phyloP scores from a whole-genome alignment of 139 green algal species.

The Chlamydomonas schloesseri region DNA sequence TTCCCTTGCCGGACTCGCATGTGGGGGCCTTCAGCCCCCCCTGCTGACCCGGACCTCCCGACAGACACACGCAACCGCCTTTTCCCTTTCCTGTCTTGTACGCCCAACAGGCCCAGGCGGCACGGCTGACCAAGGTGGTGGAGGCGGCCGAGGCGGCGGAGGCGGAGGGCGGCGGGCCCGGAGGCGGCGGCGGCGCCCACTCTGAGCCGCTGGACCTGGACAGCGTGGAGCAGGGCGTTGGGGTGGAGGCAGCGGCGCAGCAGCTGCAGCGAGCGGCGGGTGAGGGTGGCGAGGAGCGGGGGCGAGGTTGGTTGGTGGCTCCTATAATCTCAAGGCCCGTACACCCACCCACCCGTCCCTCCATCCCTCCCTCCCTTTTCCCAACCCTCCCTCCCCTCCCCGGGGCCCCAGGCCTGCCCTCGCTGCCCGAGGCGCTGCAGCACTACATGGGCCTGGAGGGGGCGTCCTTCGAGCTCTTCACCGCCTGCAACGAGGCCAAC shows the following conservation, averaged over 20 bases:
- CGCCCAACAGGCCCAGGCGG: constrained; percentile 22
- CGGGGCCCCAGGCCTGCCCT: neutral
- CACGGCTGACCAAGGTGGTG: constrained; percentile 38
- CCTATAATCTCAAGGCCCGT: too few species aligned
- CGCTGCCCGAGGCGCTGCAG: constrained; percentile 25
- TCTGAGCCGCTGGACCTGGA: constrained; percentile 36
- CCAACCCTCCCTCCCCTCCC: neutral
- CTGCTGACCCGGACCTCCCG: neutral
- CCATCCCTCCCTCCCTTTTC: too few species aligned
- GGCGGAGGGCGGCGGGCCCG: neutral
- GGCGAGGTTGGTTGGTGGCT: too few species aligned
- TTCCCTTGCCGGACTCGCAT: too few species aligned
- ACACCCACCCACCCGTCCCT: too few species aligned
- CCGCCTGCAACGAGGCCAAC: constrained; percentile 52
- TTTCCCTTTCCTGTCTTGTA: too few species aligned
- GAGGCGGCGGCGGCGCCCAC: neutral
- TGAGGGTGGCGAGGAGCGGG: too few species aligned
- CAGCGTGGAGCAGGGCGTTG: constrained; percentile 16
- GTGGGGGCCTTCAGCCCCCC: too few species aligned
- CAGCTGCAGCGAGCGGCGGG: constrained; percentile 30
- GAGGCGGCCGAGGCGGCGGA: constrained; percentile 32
- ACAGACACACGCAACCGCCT: neutral
- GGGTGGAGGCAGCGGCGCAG: constrained; percentile 28
- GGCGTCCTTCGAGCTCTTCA: constrained; percentile 51
- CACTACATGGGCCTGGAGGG: constrained; percentile 52